Evolutionary conservation across 2,329 filamentous ascomycete species (phyloP), one percentile per base, ranked within the genome.

Genomic region (Hypoxylon sp.): DNA sequence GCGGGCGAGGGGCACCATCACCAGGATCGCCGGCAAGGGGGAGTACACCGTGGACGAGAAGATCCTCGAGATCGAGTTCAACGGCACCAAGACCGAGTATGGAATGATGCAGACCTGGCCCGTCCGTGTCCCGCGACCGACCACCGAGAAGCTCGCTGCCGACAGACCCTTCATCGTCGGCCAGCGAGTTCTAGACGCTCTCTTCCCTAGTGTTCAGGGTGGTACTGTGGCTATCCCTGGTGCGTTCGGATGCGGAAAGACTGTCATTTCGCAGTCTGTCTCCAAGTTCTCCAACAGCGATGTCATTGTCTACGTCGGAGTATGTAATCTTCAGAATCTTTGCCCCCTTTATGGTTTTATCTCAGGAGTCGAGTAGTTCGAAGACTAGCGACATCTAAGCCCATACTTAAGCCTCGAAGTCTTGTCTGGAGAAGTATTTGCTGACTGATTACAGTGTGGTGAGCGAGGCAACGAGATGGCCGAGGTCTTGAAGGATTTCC

Each of bases 211-310:
- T 78, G 94, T 99, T 7, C 91, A 96, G 77, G 94, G 94, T 73
- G 94, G 94, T 71, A 99, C 94, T 32, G 91, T 97, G 62, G 96
- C 93, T 70, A 99, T 99, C 69, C 94, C 94, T 17, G 94, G 94
- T 71, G 94, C 94, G 75, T 99, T 99, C 72, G 94, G 94, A 61
- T 99, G 94, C 69, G 94, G 94, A 70, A 99, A 99, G 86, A 99
- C 94, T 67, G 94, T 99, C 78, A 99, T 99, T 76, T 92, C 88
- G 68, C 94, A 99, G 78, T 96, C 91, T 55, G 89, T 99, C 59
- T 99, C 94, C 74, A 99, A 99, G 78, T 99, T 99, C 80, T 99
- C 94, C 69, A 99, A 99, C 86, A 94, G 89, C 73, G 94, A 99
- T 72, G 90, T 97, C 68, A 99, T 99, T 64, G 90, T 99, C 65